Conservation (phyloP, 805 yeast genomes). For the Komagataella kurtzmanii region DNA sequence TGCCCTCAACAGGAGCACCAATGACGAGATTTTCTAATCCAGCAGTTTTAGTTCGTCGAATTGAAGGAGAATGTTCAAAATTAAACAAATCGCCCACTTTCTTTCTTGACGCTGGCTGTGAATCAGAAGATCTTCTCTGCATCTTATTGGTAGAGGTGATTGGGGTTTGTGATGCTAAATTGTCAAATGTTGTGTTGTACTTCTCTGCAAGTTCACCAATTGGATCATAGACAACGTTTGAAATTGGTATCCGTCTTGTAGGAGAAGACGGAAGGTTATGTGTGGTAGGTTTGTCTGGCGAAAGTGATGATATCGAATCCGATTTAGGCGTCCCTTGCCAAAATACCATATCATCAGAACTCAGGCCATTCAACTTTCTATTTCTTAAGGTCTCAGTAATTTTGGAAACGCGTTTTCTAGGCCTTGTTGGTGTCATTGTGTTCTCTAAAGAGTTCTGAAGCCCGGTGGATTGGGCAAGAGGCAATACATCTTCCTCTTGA, state of each 20-base stretch:
- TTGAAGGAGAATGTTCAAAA: background rate
- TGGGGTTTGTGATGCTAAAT: constrained; percentile 3
- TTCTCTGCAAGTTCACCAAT: constrained; percentile 20
- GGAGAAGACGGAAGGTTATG: constrained; percentile 28
- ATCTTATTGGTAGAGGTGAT: background rate
- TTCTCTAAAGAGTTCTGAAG: background rate
- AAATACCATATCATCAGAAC: constrained; percentile 21
- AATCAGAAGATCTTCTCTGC: background rate
- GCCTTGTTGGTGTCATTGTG: background rate
- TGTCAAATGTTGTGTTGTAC: constrained; percentile 25
- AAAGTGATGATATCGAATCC: constrained; percentile 6
- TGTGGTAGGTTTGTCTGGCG: constrained; percentile 3
- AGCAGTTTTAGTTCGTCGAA: constrained; percentile 5
- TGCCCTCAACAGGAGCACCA: background rate
- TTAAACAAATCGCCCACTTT: background rate
- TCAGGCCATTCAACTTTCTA: constrained; percentile 9
- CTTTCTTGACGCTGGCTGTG: background rate
- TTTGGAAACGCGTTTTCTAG: background rate
- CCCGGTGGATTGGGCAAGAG: background rate
- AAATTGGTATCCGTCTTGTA: constrained; percentile 13
- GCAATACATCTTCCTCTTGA: background rate
- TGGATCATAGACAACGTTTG: constrained; percentile 7
- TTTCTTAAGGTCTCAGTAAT: background rate
- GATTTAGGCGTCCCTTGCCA: constrained; percentile 29
- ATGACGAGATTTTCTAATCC: background rate